Evolutionary conservation across 1,284 basidiomycete genomes (phyloP).

Genomic region (Afroboletus lepidellus): DNA sequence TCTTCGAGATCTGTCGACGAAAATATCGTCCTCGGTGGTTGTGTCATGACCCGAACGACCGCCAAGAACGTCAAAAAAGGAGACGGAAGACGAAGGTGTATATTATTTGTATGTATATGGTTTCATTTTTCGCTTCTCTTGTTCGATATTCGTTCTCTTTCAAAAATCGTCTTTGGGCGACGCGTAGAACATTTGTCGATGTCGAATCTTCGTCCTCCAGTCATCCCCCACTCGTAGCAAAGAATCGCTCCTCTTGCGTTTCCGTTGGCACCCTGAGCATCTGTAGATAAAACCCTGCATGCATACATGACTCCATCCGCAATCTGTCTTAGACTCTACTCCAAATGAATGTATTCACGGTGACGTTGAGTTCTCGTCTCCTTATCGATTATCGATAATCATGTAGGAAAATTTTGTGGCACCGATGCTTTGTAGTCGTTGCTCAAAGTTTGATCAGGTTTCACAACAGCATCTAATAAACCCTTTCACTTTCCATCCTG

Average conservation of each 20-base stretch:
- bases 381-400: no score
- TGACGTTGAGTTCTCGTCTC: not conserved
- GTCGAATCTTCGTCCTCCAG: slow-evolving; percentile 9
- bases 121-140: slow-evolving; percentile 1
- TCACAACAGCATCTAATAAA: not conserved
- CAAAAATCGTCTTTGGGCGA: not conserved
- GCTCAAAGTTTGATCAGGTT: not conserved
- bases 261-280: slow-evolving; percentile 16
- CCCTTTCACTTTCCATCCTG: not conserved
- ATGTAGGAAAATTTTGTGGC: no score
- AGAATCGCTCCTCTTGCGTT: not conserved
- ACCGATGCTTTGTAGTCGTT: no score
- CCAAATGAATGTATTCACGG: slow-evolving; percentile 6
- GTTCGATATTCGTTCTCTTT: slow-evolving; percentile 6
- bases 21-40: slow-evolving; percentile 37
- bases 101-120: slow-evolving; percentile 37
- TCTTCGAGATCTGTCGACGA: slow-evolving; percentile 53
- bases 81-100: slow-evolving; percentile 20
- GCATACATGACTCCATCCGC: slow-evolving; percentile 10
- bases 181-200: slow-evolving; percentile 1
- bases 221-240: not conserved
- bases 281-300: slow-evolving; percentile 17
- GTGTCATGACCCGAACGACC: slow-evolving; percentile 14
- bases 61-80: not conserved
- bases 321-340: slow-evolving; percentile 8